Percentiles rank a stretch among this genome's conserved stretches.
These are phyloP conservation scores for Kokia cookei DNA, from an alignment of 441 rosid species.

Conservation along the genomic window DNA sequence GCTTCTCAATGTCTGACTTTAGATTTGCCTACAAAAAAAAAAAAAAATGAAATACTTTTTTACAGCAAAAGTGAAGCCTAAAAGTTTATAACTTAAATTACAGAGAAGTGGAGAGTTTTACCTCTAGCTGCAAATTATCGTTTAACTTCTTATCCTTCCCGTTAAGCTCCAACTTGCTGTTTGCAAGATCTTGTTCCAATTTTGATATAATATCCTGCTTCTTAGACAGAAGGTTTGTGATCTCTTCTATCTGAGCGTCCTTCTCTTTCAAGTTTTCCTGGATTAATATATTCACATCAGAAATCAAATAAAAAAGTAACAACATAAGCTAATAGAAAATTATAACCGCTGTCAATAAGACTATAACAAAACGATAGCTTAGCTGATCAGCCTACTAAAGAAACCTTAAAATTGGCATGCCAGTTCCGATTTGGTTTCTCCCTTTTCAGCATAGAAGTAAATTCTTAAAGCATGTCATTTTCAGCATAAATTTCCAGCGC, in stretches of 20 bases:
- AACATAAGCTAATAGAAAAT: not conserved
- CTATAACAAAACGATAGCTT: not conserved
- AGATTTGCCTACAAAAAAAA: slow-evolving; percentile 40
- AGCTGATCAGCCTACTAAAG: not conserved
- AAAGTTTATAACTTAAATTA: not conserved
- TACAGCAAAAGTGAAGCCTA: slow-evolving; percentile 1
- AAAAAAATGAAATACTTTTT: not conserved
- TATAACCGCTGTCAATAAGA: not conserved
- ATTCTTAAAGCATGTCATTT: not conserved
- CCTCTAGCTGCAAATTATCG: slow-evolving; percentile 66
- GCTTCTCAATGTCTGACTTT: slow-evolving; percentile 55
- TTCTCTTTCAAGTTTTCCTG: slow-evolving; percentile 68
- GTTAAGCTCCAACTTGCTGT: slow-evolving; percentile 50
- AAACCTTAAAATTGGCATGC: not conserved
- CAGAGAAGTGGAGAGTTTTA: slow-evolving; percentile 12
- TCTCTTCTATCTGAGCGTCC: slow-evolving; percentile 61
- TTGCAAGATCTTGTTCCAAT: slow-evolving; percentile 73
- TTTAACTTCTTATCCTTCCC: slow-evolving; percentile 65
- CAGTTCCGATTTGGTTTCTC: not conserved
- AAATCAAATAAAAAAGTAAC: not conserved
- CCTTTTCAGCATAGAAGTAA: not conserved
- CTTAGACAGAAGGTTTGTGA: slow-evolving; percentile 37
- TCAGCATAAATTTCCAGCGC: not conserved
- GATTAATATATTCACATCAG: not conserved
- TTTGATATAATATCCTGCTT: slow-evolving; percentile 56